Base-by-base conservation (phyloP, 2,329 filamentous ascomycete genomes). In the Colletotrichum siamense region DNA sequence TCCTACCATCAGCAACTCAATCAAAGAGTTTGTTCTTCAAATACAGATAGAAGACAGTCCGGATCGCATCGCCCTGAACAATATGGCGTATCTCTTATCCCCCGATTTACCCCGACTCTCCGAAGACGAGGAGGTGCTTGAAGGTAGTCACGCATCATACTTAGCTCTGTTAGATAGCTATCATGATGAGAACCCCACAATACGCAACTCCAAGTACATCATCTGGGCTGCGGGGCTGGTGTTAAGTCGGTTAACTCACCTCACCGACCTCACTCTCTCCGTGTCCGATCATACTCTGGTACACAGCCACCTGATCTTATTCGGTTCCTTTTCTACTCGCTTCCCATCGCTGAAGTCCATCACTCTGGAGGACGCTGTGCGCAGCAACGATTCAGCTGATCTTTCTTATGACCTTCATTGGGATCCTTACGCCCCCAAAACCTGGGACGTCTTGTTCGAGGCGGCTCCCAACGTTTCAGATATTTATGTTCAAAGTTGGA, bases 1-100 rank as follows among this genome's bases (percentile, higher is more conserved):
- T 2, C 44, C 44, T 0, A 1, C 44, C 0, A 22, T 49, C 44
- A 49, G 44, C 1, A 49, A 49, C 5, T 49, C 44, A 1, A 12
- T 49, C 44, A 7, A 49, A 18, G 44, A 49, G 44, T 22, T 49
- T 49, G 1, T 22, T 22, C 44, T 49, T 49, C 44, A 49, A 1
- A 49, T 49, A 22, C 0, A 49, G 44, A 1, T 49, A 0, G 44
- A 49, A 49, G 44, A 49, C 1, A 22, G 1, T 1, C 44, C 44
- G 10, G 2, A 49, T 1, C 44, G 2, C 18, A 49, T 49, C 18
- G 2, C 18, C 1, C 2, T 49, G 10, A 12, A 49, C 18, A 49
- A 49, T 2, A 49, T 49, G 18, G 1, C 44, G 3, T 49, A 49
- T 0, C 44, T 49, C 44, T 12, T 12, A 3, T n/a, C 44, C 1